Base-by-base conservation (phyloP, 345 rosid genomes). In the Corchorus olitorius region DNA sequence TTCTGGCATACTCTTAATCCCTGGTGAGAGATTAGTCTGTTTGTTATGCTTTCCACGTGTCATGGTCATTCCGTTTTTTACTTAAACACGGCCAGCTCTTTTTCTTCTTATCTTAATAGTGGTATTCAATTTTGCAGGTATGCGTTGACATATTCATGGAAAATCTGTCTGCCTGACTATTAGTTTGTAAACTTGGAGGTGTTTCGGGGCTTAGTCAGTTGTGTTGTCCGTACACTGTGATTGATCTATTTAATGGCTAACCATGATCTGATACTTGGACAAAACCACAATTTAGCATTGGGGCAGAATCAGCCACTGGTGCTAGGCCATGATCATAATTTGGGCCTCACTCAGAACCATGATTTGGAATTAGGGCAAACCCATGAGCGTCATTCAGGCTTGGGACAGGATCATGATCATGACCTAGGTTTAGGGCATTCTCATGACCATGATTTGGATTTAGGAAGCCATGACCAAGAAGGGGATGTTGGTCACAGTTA, bases 181-280 rank as follows among this genome's bases (percentile, higher is more conserved):
- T 60, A 19, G n/a, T 17, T 62, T 53, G 22, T 8, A 75, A 14
- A 20, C 34, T 63, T 22, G 58, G 34, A 61, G 10, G 72, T 64
- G 43, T 59, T 74, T 19, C n/a, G 62, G 60, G 53, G 80, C 66
- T 49, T 69, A 56, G 78, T 17, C 45, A 64, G 55, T 16, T 54
- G 20, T 37, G 34, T 17, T 73, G 73, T 55, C 76, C 56, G 54
- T 27, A 50, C 49, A 64, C 55, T 27, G 76, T 71, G 75, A 60
- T 65, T 48, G 37, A n/a, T 79, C 74, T 73, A 58, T 61, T 50
- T 65, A 48, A 94, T 92, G 99, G 93, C 97, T 45, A 90, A 88
- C 79, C 95, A 92, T 35, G 98, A 92, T 77, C 77, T 93, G 80
- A 86, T 93, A 76, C 88, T 92, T 56, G 97, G 94, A 75, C 91